These are phyloP conservation scores for Ganoderma resinaceum DNA, from an alignment of 1,284 basidiomycete genomes.

Conservation along the genomic window DNA sequence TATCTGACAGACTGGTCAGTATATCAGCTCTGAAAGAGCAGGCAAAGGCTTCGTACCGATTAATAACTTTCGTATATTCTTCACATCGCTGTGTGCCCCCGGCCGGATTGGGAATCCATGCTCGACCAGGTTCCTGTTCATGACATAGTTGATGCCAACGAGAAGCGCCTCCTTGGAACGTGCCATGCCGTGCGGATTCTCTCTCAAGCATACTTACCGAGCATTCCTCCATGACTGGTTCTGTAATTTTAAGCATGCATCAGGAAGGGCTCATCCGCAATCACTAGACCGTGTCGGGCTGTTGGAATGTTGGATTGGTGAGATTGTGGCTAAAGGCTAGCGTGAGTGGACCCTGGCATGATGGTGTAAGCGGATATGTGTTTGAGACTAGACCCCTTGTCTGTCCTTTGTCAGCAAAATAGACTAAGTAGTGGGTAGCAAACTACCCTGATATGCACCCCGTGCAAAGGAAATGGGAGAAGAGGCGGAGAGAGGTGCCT, in stretches of 20 bases:
- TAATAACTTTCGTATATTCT: slow-evolving; percentile 17
- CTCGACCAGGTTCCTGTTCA: slow-evolving; percentile 3
- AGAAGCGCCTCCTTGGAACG: slow-evolving; percentile 15
- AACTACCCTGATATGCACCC: neutral
- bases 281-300: neutral
- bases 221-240: too few species aligned
- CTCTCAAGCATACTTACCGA: too few species aligned
- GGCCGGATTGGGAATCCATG: slow-evolving; percentile 8
- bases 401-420: neutral
- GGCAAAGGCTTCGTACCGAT: slow-evolving; percentile 3
- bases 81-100: slow-evolving; percentile 23
- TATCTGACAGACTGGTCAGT: slow-evolving; percentile 12
- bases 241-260: too few species aligned
- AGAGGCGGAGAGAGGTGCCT: slow-evolving; percentile 9
- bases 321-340: neutral
- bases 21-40: too few species aligned
- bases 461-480: neutral
- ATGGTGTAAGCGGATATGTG: neutral
- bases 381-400: neutral
- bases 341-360: neutral
- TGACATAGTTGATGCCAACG: slow-evolving; percentile 12
- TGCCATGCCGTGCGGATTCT: too few species aligned
- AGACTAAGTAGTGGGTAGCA: neutral
- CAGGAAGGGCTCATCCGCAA: neutral
- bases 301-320: neutral